These are phyloP conservation scores for Scedosporium boydii DNA, from an alignment of 2,329 filamentous ascomycete genomes.

Conservation along the genomic window DNA sequence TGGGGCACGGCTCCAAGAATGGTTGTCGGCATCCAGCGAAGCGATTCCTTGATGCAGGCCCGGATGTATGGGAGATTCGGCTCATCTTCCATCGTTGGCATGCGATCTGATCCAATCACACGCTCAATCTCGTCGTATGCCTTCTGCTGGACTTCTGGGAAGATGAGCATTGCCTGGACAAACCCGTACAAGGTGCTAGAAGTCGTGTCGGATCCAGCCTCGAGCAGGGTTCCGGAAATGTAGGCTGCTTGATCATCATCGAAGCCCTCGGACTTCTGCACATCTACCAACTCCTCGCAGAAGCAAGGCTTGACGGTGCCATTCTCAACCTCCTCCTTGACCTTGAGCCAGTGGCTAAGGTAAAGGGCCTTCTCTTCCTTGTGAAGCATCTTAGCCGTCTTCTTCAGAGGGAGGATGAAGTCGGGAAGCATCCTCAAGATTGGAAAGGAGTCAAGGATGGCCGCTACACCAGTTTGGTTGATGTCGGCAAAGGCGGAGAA, in stretches of 20 bases:
- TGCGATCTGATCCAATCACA: constrained; percentile 28
- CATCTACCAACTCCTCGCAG: constrained; percentile 11
- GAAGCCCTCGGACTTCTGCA: constrained; percentile 11
- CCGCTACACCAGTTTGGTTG: constrained; percentile 29
- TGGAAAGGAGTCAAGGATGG: constrained; percentile 36
- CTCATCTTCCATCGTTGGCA: constrained; percentile 33
- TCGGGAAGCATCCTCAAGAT: constrained; percentile 17
- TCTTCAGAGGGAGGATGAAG: constrained; percentile 5
- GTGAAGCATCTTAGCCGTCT: constrained; percentile 26
- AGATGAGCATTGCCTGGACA: constrained; percentile 35
- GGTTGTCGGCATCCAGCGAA: constrained; percentile 34
- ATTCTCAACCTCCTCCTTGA: constrained; percentile 9
- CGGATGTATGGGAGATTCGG: constrained; percentile 34
- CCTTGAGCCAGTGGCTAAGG: constrained; percentile 10
- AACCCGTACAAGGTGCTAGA: constrained; percentile 25
- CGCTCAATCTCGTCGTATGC: constrained; percentile 31
- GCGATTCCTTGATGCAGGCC: constrained; percentile 32
- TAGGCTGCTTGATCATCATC: constrained; percentile 12
- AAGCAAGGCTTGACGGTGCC: constrained; percentile 13
- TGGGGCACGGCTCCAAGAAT: constrained; percentile 26
- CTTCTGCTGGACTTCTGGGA: constrained; percentile 28
- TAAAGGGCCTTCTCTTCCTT: constrained; percentile 10
- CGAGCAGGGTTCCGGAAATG: constrained; percentile 12
- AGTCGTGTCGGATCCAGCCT: constrained; percentile 14
- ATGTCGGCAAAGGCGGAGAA: constrained; percentile 31